phyloP scores from a whole-genome alignment of 1,139 yeast genomes.

The Scheffersomyces stambukii region DNA sequence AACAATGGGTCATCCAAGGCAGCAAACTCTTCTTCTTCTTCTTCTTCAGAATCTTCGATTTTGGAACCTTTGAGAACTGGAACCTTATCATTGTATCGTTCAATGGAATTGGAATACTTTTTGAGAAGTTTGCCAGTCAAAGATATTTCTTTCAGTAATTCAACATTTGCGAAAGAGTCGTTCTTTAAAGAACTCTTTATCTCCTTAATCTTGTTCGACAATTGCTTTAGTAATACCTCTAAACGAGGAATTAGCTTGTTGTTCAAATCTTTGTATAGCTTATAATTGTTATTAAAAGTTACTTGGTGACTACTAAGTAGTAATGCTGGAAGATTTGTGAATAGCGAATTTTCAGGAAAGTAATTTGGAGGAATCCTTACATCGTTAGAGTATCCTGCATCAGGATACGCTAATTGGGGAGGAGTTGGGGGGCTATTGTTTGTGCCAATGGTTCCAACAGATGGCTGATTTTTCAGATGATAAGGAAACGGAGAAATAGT shows the following conservation, averaged over 20 bases:
- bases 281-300: conserved; percentile 23
- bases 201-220: conserved; percentile 39
- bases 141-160: conserved; percentile 35
- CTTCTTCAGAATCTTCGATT: conserved; percentile 19
- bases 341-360: conserved; percentile 35
- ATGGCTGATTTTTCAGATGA: neutral
- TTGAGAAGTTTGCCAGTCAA: conserved; percentile 35
- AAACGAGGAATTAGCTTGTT: conserved; percentile 35
- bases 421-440: conserved; percentile 6
- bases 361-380: conserved; percentile 44
- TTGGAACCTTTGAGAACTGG: conserved; percentile 26
- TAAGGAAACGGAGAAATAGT: conserved; percentile 1
- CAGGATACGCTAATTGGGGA: conserved; percentile 5
- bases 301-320: conserved; percentile 36
- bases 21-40: conserved; percentile 21
- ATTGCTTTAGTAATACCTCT: conserved; percentile 34
- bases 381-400: conserved; percentile 15
- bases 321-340: conserved; percentile 31
- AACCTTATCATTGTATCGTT: conserved; percentile 25
- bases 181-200: conserved; percentile 39
- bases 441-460: no score
- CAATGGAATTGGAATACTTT: conserved; percentile 30
- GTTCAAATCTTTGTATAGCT: conserved; percentile 30
- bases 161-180: conserved; percentile 40
- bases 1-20: conserved; percentile 42